These are phyloP conservation scores for Echeveria elegans DNA, from an alignment of 164 flowering plant species.

Conservation along the genomic window DNA sequence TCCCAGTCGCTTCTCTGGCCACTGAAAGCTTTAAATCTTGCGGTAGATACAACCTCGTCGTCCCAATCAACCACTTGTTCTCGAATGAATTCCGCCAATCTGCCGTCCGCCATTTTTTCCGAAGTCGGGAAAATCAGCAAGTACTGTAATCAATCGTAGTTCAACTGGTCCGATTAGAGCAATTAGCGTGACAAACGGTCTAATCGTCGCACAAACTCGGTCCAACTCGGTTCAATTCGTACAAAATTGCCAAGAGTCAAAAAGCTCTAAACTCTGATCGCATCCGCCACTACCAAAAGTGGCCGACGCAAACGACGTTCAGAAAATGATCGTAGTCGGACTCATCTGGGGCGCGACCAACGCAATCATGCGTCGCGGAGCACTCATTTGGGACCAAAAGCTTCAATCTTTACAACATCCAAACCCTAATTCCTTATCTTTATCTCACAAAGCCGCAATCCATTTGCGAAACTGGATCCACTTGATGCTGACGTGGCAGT, in stretches of 20 bases:
- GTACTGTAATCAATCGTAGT: no score
- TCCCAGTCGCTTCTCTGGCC: constrained; percentile 91
- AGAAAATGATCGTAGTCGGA: constrained; percentile 88
- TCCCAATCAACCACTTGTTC: constrained; percentile 71
- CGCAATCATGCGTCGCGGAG: constrained; percentile 84
- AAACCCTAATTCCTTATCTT: constrained; percentile 12
- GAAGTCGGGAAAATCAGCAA: not conserved
- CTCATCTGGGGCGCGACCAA: constrained; percentile 91
- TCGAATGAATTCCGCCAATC: constrained; percentile 39
- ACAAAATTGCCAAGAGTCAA: no score
- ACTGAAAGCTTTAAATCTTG: constrained; percentile 80
- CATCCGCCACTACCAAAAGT: no score
- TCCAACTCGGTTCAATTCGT: no score
- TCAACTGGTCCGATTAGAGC: no score
- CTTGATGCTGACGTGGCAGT: constrained; percentile 70
- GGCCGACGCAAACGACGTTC: no score
- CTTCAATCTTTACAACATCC: constrained; percentile 21
- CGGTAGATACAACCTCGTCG: constrained; percentile 47
- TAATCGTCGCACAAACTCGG: no score
- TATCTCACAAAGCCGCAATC: constrained; percentile 21
- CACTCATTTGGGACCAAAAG: constrained; percentile 65
- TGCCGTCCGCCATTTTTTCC: not conserved
- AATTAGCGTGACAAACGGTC: no score
- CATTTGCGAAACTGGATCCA: constrained; percentile 35
- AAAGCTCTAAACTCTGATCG: no score